phyloP scores from a whole-genome alignment of 1,284 basidiomycete species.

The Ustilago lituana region DNA sequence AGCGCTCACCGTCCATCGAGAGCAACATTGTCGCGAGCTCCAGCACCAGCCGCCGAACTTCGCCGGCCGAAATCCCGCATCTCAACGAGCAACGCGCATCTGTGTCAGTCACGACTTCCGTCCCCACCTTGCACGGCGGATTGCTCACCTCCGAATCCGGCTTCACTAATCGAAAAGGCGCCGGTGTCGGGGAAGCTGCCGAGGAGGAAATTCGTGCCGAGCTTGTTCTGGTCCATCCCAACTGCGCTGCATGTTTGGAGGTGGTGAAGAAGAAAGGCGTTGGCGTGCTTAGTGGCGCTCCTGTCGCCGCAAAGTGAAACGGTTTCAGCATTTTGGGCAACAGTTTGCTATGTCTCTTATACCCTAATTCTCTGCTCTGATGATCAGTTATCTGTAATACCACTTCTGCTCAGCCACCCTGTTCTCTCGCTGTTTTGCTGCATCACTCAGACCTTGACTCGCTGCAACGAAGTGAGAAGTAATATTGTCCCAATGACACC shows the following conservation, averaged over 20 bases:
- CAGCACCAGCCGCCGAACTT: conserved; percentile 7
- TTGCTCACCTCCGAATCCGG: conserved; percentile 13
- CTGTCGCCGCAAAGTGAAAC: not conserved
- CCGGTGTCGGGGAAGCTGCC: too few species aligned
- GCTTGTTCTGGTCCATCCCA: conserved; percentile 39
- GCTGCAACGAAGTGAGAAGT: too few species aligned
- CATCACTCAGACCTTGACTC: too few species aligned
- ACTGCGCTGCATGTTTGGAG: conserved; percentile 31
- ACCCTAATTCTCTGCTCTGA: conserved; percentile 1
- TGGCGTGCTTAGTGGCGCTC: conserved; percentile 30
- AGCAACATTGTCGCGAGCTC: not conserved
- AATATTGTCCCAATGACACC: too few species aligned
- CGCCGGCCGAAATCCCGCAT: conserved; percentile 4
- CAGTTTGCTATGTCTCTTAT: conserved; percentile 3
- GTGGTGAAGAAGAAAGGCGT: conserved; percentile 34
- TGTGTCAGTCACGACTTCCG: not conserved
- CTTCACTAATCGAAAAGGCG: too few species aligned
- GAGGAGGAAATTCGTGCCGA: conserved; percentile 27
- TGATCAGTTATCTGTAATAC: conserved; percentile 17
- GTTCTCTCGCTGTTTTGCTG: too few species aligned
- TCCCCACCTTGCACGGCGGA: conserved; percentile 32
- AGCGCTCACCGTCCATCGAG: conserved; percentile 8
- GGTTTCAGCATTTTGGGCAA: too few species aligned
- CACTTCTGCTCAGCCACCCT: too few species aligned
- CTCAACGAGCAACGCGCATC: not conserved